phyloP scores from a whole-genome alignment of 2,329 filamentous ascomycete species.

The Hawksworthiomyces lignivorus region DNA sequence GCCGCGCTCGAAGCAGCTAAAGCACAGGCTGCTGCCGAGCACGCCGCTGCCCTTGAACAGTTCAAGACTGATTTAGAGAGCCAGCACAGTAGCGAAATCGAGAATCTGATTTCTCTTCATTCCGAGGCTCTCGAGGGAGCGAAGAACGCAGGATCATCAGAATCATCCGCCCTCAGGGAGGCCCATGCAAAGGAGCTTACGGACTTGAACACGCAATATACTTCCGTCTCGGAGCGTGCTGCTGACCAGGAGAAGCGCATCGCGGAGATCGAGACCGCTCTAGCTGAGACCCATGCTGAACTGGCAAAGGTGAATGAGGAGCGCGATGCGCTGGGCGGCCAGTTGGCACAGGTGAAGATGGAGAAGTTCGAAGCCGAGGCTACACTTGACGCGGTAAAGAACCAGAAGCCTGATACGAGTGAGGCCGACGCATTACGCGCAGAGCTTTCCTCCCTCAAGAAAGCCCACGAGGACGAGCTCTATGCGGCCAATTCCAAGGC shows the following conservation, averaged over 20 bases:
- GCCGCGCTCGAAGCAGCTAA: conserved; percentile 27
- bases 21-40: conserved; percentile 22
- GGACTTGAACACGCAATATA: conserved; percentile 24
- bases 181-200: conserved; percentile 32
- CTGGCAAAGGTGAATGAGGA: conserved; percentile 41
- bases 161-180: conserved; percentile 24
- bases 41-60: conserved; percentile 28
- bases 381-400: conserved; percentile 51
- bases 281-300: conserved; percentile 30
- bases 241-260: conserved; percentile 31
- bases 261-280: conserved; percentile 28
- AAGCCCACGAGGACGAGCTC: conserved; percentile 27
- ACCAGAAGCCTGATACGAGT: conserved; percentile 47
- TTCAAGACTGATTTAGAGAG: conserved; percentile 34
- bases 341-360: conserved; percentile 53
- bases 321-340: conserved; percentile 40
- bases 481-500: conserved; percentile 28
- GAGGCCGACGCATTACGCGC: conserved; percentile 44
- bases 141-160: conserved; percentile 37
- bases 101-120: conserved; percentile 35
- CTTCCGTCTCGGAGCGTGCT: conserved; percentile 32
- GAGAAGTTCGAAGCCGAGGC: conserved; percentile 51
- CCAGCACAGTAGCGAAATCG: conserved; percentile 35
- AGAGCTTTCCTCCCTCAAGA: conserved; percentile 41
- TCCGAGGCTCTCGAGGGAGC: conserved; percentile 37